Conservation (phyloP, 805 yeast species). For the Jamesozyma piceae region DNA sequence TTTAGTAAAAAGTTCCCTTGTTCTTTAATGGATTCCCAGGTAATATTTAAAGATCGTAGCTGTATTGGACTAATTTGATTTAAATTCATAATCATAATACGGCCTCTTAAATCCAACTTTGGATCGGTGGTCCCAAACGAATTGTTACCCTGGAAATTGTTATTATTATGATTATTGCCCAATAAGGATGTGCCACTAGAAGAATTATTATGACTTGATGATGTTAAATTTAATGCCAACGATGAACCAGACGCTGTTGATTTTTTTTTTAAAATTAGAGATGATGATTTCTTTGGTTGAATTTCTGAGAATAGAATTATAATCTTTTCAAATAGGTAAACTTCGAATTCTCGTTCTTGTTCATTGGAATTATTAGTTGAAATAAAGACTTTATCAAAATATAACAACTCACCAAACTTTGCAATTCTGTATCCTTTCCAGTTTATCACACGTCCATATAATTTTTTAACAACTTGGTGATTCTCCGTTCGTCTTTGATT, state of each 20-base stretch:
- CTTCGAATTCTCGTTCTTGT: slow-evolving; percentile 77
- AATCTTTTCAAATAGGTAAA: slow-evolving; percentile 75
- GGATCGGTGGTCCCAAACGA: slow-evolving; percentile 16
- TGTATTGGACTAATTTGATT: slow-evolving; percentile 36
- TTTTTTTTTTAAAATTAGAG: slow-evolving; percentile 35
- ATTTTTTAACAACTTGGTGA: slow-evolving; percentile 54
- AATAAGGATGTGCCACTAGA: neutral
- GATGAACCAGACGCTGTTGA: slow-evolving; percentile 22
- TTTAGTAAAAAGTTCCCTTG: slow-evolving; percentile 77
- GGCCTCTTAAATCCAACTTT: slow-evolving; percentile 61
- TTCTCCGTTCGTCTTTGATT: slow-evolving; percentile 90
- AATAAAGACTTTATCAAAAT: slow-evolving; percentile 56
- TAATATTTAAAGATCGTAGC: slow-evolving; percentile 54
- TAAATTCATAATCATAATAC: slow-evolving; percentile 68
- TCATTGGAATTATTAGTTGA: slow-evolving; percentile 40
- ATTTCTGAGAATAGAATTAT: slow-evolving; percentile 57
- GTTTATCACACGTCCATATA: slow-evolving; percentile 67
- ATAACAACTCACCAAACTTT: slow-evolving; percentile 77
- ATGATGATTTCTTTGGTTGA: slow-evolving; percentile 39
- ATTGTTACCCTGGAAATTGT: slow-evolving; percentile 6
- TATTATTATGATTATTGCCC: slow-evolving; percentile 1
- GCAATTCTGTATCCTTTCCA: slow-evolving; percentile 84
- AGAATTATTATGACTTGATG: slow-evolving; percentile 4
- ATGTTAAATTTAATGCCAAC: slow-evolving; percentile 9
- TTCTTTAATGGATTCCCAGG: slow-evolving; percentile 82